Conservation (phyloP, 2,329 filamentous ascomycete species). For the Exophiala spinifera region DNA sequence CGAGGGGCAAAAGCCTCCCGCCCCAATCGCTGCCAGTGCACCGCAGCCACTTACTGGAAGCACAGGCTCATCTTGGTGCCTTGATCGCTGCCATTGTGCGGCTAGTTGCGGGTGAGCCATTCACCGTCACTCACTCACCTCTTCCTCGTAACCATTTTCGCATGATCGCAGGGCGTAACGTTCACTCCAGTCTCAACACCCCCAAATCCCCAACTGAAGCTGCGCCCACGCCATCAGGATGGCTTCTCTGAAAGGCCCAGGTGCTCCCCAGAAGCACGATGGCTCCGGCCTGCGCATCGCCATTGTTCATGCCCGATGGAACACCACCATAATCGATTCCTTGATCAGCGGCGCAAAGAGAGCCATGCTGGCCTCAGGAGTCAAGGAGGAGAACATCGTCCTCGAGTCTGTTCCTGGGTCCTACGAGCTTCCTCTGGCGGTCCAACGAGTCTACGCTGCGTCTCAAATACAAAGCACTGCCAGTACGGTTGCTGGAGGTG, state of each 20-base stretch:
- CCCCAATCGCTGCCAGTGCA: background rate
- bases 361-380: slow-evolving; percentile 72
- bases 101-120: slow-evolving; percentile 9
- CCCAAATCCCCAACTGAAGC: no score
- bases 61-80: background rate
- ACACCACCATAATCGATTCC: slow-evolving; percentile 79
- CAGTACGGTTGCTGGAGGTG: slow-evolving; percentile 26
- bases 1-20: slow-evolving; percentile 19
- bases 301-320: slow-evolving; percentile 97
- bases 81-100: slow-evolving; percentile 11
- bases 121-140: background rate
- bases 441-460: slow-evolving; percentile 81
- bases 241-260: slow-evolving; percentile 62
- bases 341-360: slow-evolving; percentile 78
- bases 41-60: no score
- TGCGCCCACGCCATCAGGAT: slow-evolving; percentile 31
- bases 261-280: slow-evolving; percentile 56
- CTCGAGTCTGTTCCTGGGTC: slow-evolving; percentile 86
- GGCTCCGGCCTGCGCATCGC: slow-evolving; percentile 78
- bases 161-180: background rate
- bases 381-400: slow-evolving; percentile 83
- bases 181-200: background rate
- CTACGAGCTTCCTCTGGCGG: slow-evolving; percentile 90
- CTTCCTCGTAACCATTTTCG: background rate
- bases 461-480: slow-evolving; percentile 76